These are phyloP conservation scores for Samsoniella hepiali DNA, from an alignment of 2,329 filamentous ascomycete species.

Conservation along the genomic window DNA sequence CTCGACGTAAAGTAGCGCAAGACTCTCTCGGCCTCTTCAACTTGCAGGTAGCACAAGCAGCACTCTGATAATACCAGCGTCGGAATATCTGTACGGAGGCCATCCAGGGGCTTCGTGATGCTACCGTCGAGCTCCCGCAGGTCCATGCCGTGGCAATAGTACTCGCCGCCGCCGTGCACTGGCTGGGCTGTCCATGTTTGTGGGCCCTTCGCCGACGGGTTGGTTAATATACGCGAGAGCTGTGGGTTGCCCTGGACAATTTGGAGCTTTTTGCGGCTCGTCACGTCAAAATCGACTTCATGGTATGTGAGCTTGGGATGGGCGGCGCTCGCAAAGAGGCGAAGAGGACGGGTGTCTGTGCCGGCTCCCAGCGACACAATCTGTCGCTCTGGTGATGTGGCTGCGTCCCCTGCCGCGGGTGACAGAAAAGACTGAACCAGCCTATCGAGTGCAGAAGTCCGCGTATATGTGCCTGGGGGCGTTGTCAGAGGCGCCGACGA, in stretches of 20 bases:
- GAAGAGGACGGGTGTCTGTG: constrained; percentile 85
- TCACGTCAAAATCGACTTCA: constrained; percentile 83
- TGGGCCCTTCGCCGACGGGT: constrained; percentile 30
- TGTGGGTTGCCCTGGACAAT: constrained; percentile 46
- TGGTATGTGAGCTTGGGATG: constrained; percentile 65
- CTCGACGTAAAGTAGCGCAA: constrained; percentile 60
- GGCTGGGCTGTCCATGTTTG: constrained; percentile 44
- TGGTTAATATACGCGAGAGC: constrained; percentile 39
- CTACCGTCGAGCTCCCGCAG: constrained; percentile 54
- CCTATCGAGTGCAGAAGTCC: constrained; percentile 77
- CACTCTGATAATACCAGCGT: constrained; percentile 92
- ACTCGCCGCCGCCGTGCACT: constrained; percentile 39
- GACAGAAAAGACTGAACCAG: constrained; percentile 71
- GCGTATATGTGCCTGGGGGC: constrained; percentile 77
- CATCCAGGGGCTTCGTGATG: constrained; percentile 27
- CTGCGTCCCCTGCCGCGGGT: constrained; percentile 27
- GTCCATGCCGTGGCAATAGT: constrained; percentile 64
- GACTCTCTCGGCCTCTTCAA: constrained; percentile 59
- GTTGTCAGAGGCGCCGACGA: constrained; percentile 5
- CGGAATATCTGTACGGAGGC: constrained; percentile 57
- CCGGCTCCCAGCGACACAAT: constrained; percentile 92
- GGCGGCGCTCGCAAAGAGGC: constrained; percentile 54
- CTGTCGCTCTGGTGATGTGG: constrained; percentile 52
- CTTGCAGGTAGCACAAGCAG: constrained; percentile 84
- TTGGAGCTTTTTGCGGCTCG: constrained; percentile 64